These are phyloP conservation scores for Kurtzmaniella quercitrusa DNA, from an alignment of 1,139 yeast species.

Conservation along the genomic window DNA sequence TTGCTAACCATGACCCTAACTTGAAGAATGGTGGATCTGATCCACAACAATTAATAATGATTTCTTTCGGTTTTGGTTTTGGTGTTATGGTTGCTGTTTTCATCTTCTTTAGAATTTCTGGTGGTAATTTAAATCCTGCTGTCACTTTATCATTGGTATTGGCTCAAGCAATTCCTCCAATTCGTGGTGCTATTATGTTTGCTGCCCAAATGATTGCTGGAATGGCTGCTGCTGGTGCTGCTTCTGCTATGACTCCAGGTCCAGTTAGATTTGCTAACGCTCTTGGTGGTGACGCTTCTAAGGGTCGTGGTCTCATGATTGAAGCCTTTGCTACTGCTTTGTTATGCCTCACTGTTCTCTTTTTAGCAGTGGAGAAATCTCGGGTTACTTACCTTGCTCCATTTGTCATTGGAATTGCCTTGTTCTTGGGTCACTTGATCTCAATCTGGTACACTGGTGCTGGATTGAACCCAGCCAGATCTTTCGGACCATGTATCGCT, in stretches of 20 bases:
- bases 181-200: constrained; percentile 65
- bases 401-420: constrained; percentile 74
- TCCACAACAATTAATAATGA: constrained; percentile 71
- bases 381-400: constrained; percentile 79
- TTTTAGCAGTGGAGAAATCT: constrained; percentile 83
- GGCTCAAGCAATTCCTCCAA: constrained; percentile 69
- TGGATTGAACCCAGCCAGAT: constrained; percentile 88
- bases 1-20: constrained; percentile 65
- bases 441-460: constrained; percentile 88
- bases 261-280: constrained; percentile 62
- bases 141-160: constrained; percentile 71
- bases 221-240: constrained; percentile 92
- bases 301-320: constrained; percentile 71
- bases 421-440: constrained; percentile 78
- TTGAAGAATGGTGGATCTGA: constrained; percentile 43
- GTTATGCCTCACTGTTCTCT: constrained; percentile 71
- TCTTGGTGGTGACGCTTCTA: constrained; percentile 70
- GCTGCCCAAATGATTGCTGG: constrained; percentile 76
- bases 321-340: constrained; percentile 80
- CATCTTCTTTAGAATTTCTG: constrained; percentile 74
- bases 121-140: constrained; percentile 90
- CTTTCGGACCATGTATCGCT: constrained; percentile 82
- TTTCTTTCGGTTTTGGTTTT: constrained; percentile 84
- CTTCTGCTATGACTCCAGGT: constrained; percentile 85
- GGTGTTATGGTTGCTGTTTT: constrained; percentile 76